Evolutionary conservation across 768 basidiomycete species (phyloP), one percentile per base, ranked within the genome.

Genomic region (Crucibulum laeve): DNA sequence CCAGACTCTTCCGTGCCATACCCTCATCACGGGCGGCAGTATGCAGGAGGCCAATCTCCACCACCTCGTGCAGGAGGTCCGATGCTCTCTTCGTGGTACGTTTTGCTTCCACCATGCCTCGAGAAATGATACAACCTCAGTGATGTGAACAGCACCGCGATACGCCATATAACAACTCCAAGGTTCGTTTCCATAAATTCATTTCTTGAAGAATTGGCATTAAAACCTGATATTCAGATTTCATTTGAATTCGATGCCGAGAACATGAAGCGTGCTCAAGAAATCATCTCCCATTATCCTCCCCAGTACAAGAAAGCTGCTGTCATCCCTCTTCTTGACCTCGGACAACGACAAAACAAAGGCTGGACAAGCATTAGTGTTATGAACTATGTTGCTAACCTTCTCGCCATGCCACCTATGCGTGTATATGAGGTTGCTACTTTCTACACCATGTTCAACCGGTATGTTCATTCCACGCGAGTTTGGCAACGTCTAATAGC

Each of bases 391-490:
- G 87, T 99, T 43, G 96, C 96, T 1, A 87, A 89, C 52, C 71
- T 95, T 24, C 76, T 98, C 23, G 91, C 87, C 56, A 87, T 99
- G 80, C 91, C 88, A 7, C 90, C 91, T 41, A 98, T 99, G 96
- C 87, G 96, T 7, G 96, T 97, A 1, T 99, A 99, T 62, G 96
- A 99, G 67, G 96, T 99, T 40, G 95, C 95, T 14, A 94, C 92
- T 11, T 99, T 99, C 71, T 99, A 99, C 67, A 99, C 96, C 54
- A 98, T 99, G 95, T 98, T 97, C 77, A 99, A 97, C 73, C 80
- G 94, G 91, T 91, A 46, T 56, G 78, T 50, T 14, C 42, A 25
- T 44, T 36, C 26, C 17, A 14, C 38, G 42, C 25, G 7, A 23
- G 45, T 26, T 8, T 43, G 22, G 35, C 7, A 34, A 35, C 18